These are phyloP conservation scores for Pythium sukuiense DNA, from an alignment of 352 stramenopile species.

Conservation along the genomic window DNA sequence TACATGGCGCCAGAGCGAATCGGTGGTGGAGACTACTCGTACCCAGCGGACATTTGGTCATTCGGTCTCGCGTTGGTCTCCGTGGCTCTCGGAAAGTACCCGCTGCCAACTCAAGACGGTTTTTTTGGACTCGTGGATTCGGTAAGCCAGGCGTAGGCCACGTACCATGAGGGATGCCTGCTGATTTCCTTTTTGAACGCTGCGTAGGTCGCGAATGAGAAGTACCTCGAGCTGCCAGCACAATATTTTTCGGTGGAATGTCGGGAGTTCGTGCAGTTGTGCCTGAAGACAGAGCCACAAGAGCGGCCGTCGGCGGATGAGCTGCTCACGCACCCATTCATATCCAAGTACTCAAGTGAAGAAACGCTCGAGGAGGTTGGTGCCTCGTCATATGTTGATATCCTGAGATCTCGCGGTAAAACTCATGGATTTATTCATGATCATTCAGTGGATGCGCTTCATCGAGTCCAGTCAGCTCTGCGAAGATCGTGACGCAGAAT, in stretches of 20 bases:
- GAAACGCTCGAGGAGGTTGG: constrained; percentile 69
- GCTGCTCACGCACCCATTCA: constrained; percentile 70
- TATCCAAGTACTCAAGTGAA: constrained; percentile 63
- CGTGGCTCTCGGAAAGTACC: constrained; percentile 81
- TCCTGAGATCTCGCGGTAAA: no score
- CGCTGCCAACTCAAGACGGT: constrained; percentile 81
- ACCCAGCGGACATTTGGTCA: constrained; percentile 86
- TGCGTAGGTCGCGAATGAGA: constrained; percentile 72
- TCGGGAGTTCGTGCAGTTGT: constrained; percentile 72
- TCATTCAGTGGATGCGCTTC: constrained; percentile 59
- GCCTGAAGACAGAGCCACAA: constrained; percentile 64
- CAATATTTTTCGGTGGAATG: constrained; percentile 71
- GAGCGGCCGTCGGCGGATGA: constrained; percentile 61
- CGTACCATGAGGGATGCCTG: not conserved
- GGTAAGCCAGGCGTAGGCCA: constrained; percentile 28
- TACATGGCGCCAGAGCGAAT: constrained; percentile 96
- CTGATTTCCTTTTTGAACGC: not conserved
- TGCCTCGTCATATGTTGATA: not conserved
- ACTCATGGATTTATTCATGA: not conserved
- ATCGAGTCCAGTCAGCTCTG: constrained; percentile 56
- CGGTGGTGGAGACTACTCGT: constrained; percentile 89
- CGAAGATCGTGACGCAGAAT: constrained; percentile 55
- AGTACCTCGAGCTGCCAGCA: constrained; percentile 61
- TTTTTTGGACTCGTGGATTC: constrained; percentile 89
- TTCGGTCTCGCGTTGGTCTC: constrained; percentile 80